Conservation (phyloP, 768 basidiomycete species). For the Suillus subaureus region DNA sequence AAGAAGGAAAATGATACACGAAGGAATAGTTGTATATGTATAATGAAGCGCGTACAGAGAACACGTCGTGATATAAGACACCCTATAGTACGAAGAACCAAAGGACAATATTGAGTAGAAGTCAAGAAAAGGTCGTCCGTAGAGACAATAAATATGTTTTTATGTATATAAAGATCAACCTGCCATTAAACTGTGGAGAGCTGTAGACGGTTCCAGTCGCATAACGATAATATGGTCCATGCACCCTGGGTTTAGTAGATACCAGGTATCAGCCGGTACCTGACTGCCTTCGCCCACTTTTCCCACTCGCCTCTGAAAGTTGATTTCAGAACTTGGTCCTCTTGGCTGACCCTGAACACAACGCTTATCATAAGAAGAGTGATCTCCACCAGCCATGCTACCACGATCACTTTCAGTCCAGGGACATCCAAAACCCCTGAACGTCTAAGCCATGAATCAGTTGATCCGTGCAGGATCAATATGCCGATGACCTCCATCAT, state of each 20-base stretch:
- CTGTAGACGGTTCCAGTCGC: neutral
- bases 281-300: slow-evolving; percentile 28
- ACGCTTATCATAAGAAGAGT: neutral
- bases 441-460: slow-evolving; percentile 11
- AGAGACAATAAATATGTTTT: neutral
- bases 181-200: neutral
- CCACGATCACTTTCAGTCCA: neutral
- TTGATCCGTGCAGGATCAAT: slow-evolving; percentile 8
- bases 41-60: neutral
- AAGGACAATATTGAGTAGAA: neutral
- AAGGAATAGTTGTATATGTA: neutral
- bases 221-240: neutral
- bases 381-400: neutral
- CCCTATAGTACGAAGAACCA: neutral
- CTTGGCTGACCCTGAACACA: neutral
- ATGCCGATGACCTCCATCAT: slow-evolving; percentile 11
- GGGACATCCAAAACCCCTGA: neutral
- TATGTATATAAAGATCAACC: neutral
- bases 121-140: neutral
- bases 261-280: slow-evolving; percentile 35
- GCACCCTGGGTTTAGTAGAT: slow-evolving; percentile 22
- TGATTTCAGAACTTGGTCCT: neutral
- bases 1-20: neutral
- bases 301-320: neutral
- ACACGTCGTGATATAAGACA: neutral